Percentiles rank a stretch among this genome's conserved stretches.
Conservation (phyloP, 257 asterid genomes). For the Solanum neorickii region DNA sequence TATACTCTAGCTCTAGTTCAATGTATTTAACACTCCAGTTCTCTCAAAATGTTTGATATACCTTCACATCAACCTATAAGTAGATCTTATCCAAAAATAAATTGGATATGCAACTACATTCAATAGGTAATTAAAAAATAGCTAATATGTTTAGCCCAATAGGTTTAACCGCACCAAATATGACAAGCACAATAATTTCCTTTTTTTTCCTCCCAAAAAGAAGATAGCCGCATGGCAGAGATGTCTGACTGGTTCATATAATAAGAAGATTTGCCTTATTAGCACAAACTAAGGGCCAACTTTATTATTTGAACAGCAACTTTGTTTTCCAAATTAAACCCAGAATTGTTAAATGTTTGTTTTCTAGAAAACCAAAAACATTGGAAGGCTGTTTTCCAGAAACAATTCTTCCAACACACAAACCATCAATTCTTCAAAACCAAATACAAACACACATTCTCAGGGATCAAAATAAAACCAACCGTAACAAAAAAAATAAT, state of each 20-base stretch:
- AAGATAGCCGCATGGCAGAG: background rate
- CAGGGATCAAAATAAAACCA: background rate
- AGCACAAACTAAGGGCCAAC: background rate
- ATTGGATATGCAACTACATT: background rate
- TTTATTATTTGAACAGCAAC: background rate
- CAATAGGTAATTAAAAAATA: background rate
- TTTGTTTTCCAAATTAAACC: background rate
- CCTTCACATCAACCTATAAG: background rate
- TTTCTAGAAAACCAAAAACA: background rate
- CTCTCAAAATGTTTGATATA: background rate
- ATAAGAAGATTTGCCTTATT: background rate
- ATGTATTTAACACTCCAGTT: background rate
- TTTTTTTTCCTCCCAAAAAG: background rate
- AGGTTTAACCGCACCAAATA: background rate
- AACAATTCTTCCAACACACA: background rate
- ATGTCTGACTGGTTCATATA: background rate
- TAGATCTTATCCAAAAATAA: background rate
- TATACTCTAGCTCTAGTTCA: background rate
- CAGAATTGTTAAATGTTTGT: background rate
- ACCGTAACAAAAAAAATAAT: background rate
- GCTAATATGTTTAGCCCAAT: background rate
- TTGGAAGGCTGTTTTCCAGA: background rate
- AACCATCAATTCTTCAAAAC: background rate
- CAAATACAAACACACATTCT: background rate
- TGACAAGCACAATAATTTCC: background rate